Evolutionary conservation across 257 asterid species (phyloP).

Genomic region (Solanum dulcamara): DNA sequence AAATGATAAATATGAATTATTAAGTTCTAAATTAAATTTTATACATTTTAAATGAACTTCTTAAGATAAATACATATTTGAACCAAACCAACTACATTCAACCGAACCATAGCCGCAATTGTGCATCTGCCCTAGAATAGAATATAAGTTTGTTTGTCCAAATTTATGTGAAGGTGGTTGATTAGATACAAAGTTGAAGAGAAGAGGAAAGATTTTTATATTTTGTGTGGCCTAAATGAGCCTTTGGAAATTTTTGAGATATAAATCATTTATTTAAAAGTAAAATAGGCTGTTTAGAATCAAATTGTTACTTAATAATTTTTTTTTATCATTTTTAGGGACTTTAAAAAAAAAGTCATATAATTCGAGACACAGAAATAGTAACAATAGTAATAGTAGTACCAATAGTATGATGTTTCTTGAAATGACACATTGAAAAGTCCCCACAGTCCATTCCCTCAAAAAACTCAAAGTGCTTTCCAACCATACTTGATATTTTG

Average conservation of each 20-base stretch:
- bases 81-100: neutral
- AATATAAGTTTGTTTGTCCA: no score
- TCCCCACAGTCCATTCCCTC: neutral
- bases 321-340: neutral
- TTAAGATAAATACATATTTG: neutral
- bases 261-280: neutral
- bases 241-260: neutral
- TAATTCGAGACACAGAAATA: neutral
- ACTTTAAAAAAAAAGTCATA: neutral
- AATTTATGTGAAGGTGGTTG: neutral
- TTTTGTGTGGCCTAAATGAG: neutral
- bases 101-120: neutral
- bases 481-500: neutral
- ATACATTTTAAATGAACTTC: no score
- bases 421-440: neutral
- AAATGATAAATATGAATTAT: neutral
- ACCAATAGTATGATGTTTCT: neutral
- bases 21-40: neutral
- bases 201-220: neutral
- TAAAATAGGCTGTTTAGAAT: neutral
- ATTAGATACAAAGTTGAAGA: accelerated
- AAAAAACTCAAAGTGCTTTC: neutral
- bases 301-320: neutral
- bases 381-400: neutral
- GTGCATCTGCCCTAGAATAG: neutral